Evolutionary conservation across 2,329 filamentous ascomycete genomes (phyloP).

Genomic region (Dendrostoma leiphaemia): DNA sequence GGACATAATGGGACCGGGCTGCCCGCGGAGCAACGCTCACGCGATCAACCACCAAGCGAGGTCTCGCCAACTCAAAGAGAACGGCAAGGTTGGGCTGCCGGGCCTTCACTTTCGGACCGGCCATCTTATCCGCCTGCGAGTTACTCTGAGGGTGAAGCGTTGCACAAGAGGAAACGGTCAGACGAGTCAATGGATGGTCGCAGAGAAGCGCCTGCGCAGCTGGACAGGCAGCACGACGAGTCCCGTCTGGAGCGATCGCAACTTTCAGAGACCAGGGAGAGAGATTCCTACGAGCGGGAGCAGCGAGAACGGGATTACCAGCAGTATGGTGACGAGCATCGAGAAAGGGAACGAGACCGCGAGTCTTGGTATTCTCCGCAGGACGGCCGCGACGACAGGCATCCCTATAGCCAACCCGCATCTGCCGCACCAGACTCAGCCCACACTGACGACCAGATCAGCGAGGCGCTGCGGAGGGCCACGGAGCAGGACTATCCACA

Average conservation of each 20-base stretch:
- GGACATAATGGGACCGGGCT: conserved; percentile 25
- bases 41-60: conserved; percentile 27
- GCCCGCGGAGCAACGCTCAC: conserved; percentile 17
- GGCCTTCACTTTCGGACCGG: conserved; percentile 37
- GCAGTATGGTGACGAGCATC: conserved; percentile 42
- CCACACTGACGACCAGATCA: conserved; percentile 49
- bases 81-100: conserved; percentile 38
- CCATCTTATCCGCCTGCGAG: conserved; percentile 37
- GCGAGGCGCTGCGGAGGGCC: conserved; percentile 43
- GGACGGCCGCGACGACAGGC: conserved; percentile 44
- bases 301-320: conserved; percentile 38
- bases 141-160: conserved; percentile 45
- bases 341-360: conserved; percentile 41
- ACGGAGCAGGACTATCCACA: conserved; percentile 49
- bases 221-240: conserved; percentile 36
- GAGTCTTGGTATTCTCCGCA: conserved; percentile 50
- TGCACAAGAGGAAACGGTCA: conserved; percentile 70
- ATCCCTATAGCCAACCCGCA: conserved; percentile 43
- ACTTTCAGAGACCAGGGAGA: conserved; percentile 23
- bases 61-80: conserved; percentile 29
- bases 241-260: conserved; percentile 18
- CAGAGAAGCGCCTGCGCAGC: conserved; percentile 31
- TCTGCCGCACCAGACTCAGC: conserved; percentile 43
- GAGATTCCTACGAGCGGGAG: conserved; percentile 19
- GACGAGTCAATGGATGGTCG: conserved; percentile 50